phyloP scores from a whole-genome alignment of 2,329 filamentous ascomycete genomes.

The Colletotrichum liaoningense region DNA sequence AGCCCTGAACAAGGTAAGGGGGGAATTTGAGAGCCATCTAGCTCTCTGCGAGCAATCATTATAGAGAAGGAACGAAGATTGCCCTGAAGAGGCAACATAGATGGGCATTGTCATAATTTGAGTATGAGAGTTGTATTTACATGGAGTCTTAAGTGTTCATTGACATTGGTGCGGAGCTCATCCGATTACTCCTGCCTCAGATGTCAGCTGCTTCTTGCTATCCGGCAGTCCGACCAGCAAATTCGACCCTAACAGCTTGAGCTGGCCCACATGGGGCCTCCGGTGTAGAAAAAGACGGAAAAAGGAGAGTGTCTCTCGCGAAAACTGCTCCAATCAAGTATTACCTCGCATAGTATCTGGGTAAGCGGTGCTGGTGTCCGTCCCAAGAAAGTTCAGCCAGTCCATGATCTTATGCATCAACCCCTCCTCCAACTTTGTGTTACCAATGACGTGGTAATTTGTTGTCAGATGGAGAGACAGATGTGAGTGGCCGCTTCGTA shows the following conservation, averaged over 20 bases:
- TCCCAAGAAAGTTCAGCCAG: no score
- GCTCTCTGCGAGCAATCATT: background rate
- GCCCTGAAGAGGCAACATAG: background rate
- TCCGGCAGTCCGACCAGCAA: no score
- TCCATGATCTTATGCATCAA: background rate
- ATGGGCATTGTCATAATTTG: background rate
- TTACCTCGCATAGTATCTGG: no score
- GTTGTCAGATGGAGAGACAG: background rate
- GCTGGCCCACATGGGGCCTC: no score
- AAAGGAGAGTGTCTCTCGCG: no score
- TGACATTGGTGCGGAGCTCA: background rate
- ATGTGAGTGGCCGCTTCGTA: background rate
- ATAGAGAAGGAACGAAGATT: background rate
- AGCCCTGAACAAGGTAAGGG: no score
- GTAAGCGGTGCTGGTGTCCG: no score
- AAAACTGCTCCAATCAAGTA: no score
- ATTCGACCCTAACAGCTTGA: no score
- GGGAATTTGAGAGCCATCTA: background rate
- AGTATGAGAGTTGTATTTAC: background rate
- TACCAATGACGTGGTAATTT: background rate
- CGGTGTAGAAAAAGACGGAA: no score
- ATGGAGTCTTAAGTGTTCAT: background rate
- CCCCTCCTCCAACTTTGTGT: background rate
- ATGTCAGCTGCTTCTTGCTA: no score
- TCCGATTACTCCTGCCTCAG: no score